These are phyloP conservation scores for Polychaeton citri DNA, from an alignment of 2,329 filamentous ascomycete species.

Conservation along the genomic window DNA sequence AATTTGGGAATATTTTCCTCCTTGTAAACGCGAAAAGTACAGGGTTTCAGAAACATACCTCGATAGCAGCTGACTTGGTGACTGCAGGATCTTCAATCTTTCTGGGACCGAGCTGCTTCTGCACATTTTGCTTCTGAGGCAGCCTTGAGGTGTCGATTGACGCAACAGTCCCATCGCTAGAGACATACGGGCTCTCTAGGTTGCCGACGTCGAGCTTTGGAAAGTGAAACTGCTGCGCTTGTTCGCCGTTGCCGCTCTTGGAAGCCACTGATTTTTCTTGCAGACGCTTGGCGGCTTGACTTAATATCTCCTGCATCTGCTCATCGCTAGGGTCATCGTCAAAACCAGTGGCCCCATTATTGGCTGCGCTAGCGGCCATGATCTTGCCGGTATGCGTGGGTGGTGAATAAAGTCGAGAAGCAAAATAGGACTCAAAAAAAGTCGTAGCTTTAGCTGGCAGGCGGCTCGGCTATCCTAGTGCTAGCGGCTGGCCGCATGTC, in stretches of 20 bases:
- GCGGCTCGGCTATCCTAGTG: too few relatives aligned
- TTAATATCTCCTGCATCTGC: slow-evolving; percentile 49
- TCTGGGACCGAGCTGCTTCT: slow-evolving; percentile 32
- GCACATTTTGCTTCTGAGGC: slow-evolving; percentile 30
- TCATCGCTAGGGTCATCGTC: slow-evolving; percentile 44
- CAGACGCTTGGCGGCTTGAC: slow-evolving; percentile 49
- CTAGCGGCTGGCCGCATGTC: too few relatives aligned
- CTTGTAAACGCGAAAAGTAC: slow-evolving; percentile 31
- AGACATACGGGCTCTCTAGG: slow-evolving; percentile 41
- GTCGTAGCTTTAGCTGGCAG: not conserved
- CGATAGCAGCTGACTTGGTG: slow-evolving; percentile 31
- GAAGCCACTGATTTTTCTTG: slow-evolving; percentile 24
- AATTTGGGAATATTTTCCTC: slow-evolving; percentile 66
- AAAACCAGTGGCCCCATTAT: not conserved
- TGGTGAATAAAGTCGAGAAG: not conserved
- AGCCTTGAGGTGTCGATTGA: slow-evolving; percentile 39
- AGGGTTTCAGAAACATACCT: slow-evolving; percentile 33
- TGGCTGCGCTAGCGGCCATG: not conserved
- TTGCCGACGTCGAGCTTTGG: slow-evolving; percentile 36
- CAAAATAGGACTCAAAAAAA: not conserved
- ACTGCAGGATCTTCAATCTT: slow-evolving; percentile 41
- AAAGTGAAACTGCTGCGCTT: slow-evolving; percentile 27
- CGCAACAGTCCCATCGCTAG: slow-evolving; percentile 38
- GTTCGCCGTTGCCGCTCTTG: not conserved
- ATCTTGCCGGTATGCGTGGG: not conserved